phyloP scores from a whole-genome alignment of 768 basidiomycete species.

The Auricularia sp. region DNA sequence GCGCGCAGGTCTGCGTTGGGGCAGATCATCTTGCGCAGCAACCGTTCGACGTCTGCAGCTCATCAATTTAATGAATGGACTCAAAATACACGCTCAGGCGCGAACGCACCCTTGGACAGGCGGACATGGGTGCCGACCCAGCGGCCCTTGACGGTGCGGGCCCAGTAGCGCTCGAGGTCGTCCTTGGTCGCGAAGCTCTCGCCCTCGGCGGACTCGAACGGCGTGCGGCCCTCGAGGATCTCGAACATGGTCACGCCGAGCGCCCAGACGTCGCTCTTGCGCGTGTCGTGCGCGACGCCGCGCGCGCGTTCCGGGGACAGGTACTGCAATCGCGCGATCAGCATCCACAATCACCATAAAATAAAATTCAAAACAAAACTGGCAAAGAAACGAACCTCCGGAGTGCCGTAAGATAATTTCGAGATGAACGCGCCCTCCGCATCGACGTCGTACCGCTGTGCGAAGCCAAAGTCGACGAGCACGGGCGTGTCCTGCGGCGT shows the following conservation, averaged over 20 bases:
- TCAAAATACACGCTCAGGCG: neutral
- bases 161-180: constrained; percentile 80
- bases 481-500: constrained; percentile 62
- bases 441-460: constrained; percentile 67
- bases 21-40: constrained; percentile 67
- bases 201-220: constrained; percentile 75
- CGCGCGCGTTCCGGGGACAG: constrained; percentile 86
- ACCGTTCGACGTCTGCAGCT: constrained; percentile 35
- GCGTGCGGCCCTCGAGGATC: constrained; percentile 83
- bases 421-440: constrained; percentile 66
- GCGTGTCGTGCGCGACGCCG: constrained; percentile 84
- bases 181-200: constrained; percentile 72
- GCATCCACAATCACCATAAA: no score
- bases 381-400: constrained; percentile 35
- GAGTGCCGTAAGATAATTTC: constrained; percentile 82
- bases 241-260: constrained; percentile 89
- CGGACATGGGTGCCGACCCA: constrained; percentile 74
- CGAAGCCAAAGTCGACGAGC: constrained; percentile 94
- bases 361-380: no score
- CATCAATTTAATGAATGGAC: neutral
- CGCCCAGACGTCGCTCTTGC: constrained; percentile 84
- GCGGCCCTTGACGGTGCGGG: constrained; percentile 71
- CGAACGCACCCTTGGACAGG: constrained; percentile 41
- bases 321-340: constrained; percentile 33
- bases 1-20: constrained; percentile 77